Evolutionary conservation across 1,284 basidiomycete species (phyloP).

Genomic region (Puccinia novopanici): DNA sequence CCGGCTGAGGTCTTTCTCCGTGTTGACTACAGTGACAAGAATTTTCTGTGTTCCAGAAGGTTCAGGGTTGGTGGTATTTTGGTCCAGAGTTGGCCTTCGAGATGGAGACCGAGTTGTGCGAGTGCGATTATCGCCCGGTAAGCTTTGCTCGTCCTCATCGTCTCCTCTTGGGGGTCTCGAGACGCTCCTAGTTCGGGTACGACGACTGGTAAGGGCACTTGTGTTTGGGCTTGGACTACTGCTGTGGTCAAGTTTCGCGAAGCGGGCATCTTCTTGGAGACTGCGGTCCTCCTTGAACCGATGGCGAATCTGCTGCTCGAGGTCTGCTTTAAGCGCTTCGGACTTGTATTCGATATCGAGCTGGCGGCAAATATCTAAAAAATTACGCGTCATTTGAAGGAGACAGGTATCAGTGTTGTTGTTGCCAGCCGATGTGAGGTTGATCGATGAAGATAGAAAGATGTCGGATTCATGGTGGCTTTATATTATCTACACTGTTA

Average conservation of each 20-base stretch:
- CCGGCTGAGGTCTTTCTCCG: slow-evolving; percentile 17
- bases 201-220: slow-evolving; percentile 18
- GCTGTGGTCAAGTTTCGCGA: slow-evolving; percentile 19
- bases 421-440: too few species aligned
- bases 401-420: background rate
- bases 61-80: background rate
- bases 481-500: too few species aligned
- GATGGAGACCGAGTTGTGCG: slow-evolving; percentile 8
- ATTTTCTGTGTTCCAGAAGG: slow-evolving; percentile 22
- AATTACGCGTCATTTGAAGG: background rate
- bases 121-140: background rate
- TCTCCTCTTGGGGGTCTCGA: slow-evolving; percentile 25
- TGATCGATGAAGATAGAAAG: background rate
- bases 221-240: slow-evolving; percentile 6
- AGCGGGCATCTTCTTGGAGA: slow-evolving; percentile 25
- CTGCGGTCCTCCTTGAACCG: slow-evolving; percentile 24
- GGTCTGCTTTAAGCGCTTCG: slow-evolving; percentile 42
- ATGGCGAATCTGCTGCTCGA: slow-evolving; percentile 38
- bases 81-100: background rate
- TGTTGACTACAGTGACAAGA: slow-evolving; percentile 8
- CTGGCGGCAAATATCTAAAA: slow-evolving; percentile 39
- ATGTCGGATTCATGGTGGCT: background rate
- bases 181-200: slow-evolving; percentile 26
- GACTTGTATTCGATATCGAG: slow-evolving; percentile 32
- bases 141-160: slow-evolving; percentile 21